These are phyloP conservation scores for Myochromella boudieri DNA, from an alignment of 768 basidiomycete genomes.

Conservation along the genomic window DNA sequence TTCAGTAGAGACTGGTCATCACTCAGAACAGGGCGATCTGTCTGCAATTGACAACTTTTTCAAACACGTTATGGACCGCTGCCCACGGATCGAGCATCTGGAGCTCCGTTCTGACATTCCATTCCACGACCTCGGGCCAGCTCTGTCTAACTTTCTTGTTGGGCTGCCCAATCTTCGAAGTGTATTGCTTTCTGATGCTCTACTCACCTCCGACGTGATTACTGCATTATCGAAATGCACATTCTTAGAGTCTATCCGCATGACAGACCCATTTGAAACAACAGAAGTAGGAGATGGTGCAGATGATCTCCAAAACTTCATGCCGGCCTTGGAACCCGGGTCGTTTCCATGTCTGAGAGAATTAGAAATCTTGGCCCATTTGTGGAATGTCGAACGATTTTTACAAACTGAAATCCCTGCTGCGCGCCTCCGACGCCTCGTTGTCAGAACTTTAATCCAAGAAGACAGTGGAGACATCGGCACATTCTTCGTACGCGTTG, in stretches of 20 bases:
- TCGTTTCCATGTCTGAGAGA: constrained; percentile 9
- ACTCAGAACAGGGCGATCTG: constrained; percentile 7
- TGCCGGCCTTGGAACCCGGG: constrained; percentile 9
- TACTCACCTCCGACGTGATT: constrained; percentile 12
- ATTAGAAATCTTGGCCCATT: constrained; percentile 12
- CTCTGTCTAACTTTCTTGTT: constrained; percentile 8
- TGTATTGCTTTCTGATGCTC: constrained; percentile 6
- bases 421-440: constrained; percentile 5
- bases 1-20: constrained; percentile 7
- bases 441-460: constrained; percentile 3
- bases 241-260: constrained; percentile 3
- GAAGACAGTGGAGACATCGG: constrained; percentile 4
- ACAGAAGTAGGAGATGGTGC: neutral
- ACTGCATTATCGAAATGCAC: constrained; percentile 13
- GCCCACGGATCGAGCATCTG: constrained; percentile 10
- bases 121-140: constrained; percentile 11
- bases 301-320: constrained; percentile 12
- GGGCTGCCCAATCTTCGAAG: constrained; percentile 1
- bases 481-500: constrained; percentile 8
- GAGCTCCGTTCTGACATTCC: constrained; percentile 8
- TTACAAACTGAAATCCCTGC: constrained; percentile 10
- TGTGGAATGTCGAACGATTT: constrained; percentile 8
- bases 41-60: constrained; percentile 16
- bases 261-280: neutral
- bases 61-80: constrained; percentile 10